Percentiles rank a stretch among this genome's conserved stretches.
Evolutionary conservation across 1,139 yeast genomes (phyloP).

Genomic region (Diutina neorugosa): DNA sequence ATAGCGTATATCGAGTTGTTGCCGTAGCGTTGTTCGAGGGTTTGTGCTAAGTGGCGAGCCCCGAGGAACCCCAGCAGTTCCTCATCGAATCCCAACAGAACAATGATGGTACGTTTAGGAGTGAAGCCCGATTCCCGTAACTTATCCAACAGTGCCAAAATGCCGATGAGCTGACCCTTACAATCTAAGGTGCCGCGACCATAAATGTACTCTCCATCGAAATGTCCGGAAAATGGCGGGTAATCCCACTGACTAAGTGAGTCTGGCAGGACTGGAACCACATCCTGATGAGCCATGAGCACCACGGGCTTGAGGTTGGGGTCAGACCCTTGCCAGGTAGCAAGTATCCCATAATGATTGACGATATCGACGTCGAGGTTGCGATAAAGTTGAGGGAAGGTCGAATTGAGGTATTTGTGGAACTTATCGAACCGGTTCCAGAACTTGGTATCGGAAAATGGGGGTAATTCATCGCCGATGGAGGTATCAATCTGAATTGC

Average conservation of each 20-base stretch:
- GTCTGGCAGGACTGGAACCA: constrained; percentile 10
- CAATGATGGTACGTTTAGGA: constrained; percentile 44
- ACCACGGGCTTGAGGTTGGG: constrained; percentile 8
- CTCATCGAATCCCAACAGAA: constrained; percentile 66
- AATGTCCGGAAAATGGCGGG: constrained; percentile 10
- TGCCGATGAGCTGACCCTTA: constrained; percentile 44
- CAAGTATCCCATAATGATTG: constrained; percentile 10
- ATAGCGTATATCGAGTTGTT: constrained; percentile 41
- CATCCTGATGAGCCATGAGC: constrained; percentile 10
- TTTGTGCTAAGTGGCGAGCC: constrained; percentile 32
- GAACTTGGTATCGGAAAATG: background rate
- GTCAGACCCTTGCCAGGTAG: constrained; percentile 9
- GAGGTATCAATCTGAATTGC: background rate
- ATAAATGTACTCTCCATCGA: constrained; percentile 23
- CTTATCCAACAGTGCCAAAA: constrained; percentile 47
- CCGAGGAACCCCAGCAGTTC: constrained; percentile 54
- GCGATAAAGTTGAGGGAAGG: constrained; percentile 8
- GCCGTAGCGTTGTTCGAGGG: constrained; percentile 40
- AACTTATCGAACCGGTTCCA: constrained; percentile 8
- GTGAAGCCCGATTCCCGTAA: constrained; percentile 28
- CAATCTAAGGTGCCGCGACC: constrained; percentile 64
- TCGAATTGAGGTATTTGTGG: constrained; percentile 8
- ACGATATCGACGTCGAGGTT: constrained; percentile 7
- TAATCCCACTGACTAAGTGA: constrained; percentile 9
- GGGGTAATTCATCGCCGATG: background rate